These are phyloP conservation scores for Aspergillus alliaceus DNA, from an alignment of 2,329 filamentous ascomycete genomes.

Conservation along the genomic window DNA sequence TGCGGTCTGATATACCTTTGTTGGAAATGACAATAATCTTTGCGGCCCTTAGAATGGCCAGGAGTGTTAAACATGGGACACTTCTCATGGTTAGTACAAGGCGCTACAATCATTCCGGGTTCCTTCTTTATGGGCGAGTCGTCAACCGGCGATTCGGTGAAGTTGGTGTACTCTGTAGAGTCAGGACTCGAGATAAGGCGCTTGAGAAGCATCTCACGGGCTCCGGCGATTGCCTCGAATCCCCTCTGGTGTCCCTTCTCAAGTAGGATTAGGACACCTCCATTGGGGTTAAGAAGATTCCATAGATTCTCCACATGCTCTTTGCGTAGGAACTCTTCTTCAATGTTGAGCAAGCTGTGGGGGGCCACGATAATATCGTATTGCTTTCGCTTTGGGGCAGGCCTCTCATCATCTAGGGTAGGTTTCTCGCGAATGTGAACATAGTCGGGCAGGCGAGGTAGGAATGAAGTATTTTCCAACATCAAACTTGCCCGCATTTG, in stretches of 20 bases:
- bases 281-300: slow-evolving; percentile 78
- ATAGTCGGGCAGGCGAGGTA: slow-evolving; percentile 88
- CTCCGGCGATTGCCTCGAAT: slow-evolving; percentile 87
- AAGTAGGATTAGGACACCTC: slow-evolving; percentile 80
- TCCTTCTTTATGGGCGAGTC: slow-evolving; percentile 47
- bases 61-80: slow-evolving; percentile 85
- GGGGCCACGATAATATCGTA: slow-evolving; percentile 91
- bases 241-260: slow-evolving; percentile 91
- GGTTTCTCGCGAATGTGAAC: slow-evolving; percentile 61
- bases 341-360: slow-evolving; percentile 74
- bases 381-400: slow-evolving; percentile 65
- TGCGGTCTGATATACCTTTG: slow-evolving; percentile 84
- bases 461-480: slow-evolving; percentile 84
- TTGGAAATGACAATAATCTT: slow-evolving; percentile 87
- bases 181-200: slow-evolving; percentile 67
- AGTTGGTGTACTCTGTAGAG: slow-evolving; percentile 43
- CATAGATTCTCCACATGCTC: slow-evolving; percentile 84
- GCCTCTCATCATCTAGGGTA: slow-evolving; percentile 57
- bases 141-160: slow-evolving; percentile 32
- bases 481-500: slow-evolving; percentile 73
- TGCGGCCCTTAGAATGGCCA: slow-evolving; percentile 70
- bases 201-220: slow-evolving; percentile 74
- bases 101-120: slow-evolving; percentile 61
- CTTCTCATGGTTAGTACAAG: slow-evolving; percentile 81
- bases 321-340: slow-evolving; percentile 75